A percentile compares a stretch with the other conserved stretches of the same genome.
Conservation (phyloP, 2,329 filamentous ascomycete genomes). For the Apiospora pterosperma region DNA sequence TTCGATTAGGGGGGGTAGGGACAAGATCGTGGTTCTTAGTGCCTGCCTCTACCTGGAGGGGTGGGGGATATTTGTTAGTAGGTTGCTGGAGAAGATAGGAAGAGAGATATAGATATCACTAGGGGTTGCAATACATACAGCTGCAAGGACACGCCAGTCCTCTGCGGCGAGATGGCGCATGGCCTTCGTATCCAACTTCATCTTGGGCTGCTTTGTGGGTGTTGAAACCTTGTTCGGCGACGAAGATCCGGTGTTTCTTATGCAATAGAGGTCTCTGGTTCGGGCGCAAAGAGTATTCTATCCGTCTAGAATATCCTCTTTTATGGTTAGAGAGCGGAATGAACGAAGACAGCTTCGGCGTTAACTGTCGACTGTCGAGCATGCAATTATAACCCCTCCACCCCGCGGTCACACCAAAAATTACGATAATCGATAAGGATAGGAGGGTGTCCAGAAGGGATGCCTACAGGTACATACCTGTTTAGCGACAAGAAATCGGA, state of each 20-base stretch:
- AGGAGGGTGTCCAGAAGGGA: neutral
- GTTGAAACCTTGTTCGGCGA: neutral
- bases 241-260: neutral
- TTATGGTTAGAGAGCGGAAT: neutral
- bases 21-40: constrained; percentile 97
- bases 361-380: neutral
- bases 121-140: constrained; percentile 54
- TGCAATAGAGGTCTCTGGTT: too few relatives aligned
- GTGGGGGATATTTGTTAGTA: constrained; percentile 27
- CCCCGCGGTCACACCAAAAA: constrained; percentile 3
- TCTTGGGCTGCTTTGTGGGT: constrained; percentile 36
- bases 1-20: constrained; percentile 81
- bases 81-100: neutral
- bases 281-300: neutral
- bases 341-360: too few relatives aligned
- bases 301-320: neutral
- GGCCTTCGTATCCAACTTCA: constrained; percentile 94
- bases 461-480: neutral
- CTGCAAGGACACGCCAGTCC: constrained; percentile 93
- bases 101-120: constrained; percentile 15
- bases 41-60: constrained; percentile 77
- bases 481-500: neutral
- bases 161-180: constrained; percentile 89
- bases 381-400: neutral
- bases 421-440: neutral